Conservation (phyloP, 257 asterid species). For the Solanum microdontum region DNA sequence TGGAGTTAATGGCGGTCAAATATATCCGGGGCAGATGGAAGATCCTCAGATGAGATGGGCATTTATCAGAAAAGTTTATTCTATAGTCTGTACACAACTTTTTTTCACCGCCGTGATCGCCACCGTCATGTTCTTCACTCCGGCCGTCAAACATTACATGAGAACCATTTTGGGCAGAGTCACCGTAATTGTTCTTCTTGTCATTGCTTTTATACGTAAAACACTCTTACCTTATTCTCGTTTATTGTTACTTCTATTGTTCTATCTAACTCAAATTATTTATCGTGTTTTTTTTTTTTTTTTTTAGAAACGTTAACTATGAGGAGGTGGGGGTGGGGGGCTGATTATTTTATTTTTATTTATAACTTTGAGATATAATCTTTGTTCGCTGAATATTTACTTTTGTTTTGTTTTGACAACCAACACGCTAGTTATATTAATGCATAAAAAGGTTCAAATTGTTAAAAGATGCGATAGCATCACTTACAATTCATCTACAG, state of each 20-base stretch:
- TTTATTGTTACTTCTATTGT: not conserved
- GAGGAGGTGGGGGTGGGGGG: not conserved
- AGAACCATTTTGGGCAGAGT: conserved; percentile 12
- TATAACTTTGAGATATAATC: not conserved
- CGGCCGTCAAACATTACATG: conserved; percentile 30
- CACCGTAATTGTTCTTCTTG: conserved; percentile 16
- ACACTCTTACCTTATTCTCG: not conserved
- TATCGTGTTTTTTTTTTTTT: not conserved
- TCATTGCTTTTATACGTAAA: conserved; percentile 16
- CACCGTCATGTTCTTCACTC: conserved; percentile 25
- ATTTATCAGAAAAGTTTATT: conserved; percentile 65
- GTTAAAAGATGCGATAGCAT: no score
- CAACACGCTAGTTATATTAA: no score
- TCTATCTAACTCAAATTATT: not conserved
- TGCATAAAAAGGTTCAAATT: no score
- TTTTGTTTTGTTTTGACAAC: no score
- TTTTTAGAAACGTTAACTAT: not conserved
- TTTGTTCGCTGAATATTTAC: no score
- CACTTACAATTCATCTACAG: no score
- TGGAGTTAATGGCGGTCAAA: not conserved
- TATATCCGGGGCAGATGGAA: conserved; percentile 55
- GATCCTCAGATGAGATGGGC: conserved; percentile 58
- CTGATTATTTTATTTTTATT: no score
- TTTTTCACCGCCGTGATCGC: conserved; percentile 35
- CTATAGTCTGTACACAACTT: conserved; percentile 46